These are phyloP conservation scores for Phaeosphaeriaceae sp. DNA, from an alignment of 2,329 filamentous ascomycete genomes.

Conservation along the genomic window DNA sequence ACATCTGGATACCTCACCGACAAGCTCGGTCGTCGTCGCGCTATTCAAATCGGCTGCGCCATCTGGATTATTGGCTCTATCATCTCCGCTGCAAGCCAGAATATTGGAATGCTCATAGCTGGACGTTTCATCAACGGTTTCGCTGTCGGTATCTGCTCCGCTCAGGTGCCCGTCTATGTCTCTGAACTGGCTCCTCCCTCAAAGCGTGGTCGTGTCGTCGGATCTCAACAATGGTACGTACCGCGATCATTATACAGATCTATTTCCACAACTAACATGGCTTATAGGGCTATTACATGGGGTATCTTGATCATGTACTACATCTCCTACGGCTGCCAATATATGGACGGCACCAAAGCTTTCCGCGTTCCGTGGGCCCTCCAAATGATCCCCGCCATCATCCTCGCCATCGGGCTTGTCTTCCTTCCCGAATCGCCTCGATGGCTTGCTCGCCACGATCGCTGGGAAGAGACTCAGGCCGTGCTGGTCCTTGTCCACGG, in stretches of 20 bases:
- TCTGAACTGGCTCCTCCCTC: constrained; percentile 69
- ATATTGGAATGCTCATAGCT: constrained; percentile 74
- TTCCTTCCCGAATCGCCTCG: constrained; percentile 57
- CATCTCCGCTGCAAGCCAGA: constrained; percentile 69
- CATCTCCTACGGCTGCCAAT: constrained; percentile 48
- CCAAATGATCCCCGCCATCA: constrained; percentile 48
- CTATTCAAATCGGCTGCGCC: constrained; percentile 62
- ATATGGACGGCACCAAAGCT: constrained; percentile 38
- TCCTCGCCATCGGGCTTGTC: constrained; percentile 58
- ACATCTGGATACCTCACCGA: constrained; percentile 68
- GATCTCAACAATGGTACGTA: constrained; percentile 67
- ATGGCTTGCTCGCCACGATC: constrained; percentile 56
- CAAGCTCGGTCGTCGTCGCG: constrained; percentile 60
- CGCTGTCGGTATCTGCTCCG: constrained; percentile 76
- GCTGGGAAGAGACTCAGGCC: constrained; percentile 54
- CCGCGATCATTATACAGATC: background rate
- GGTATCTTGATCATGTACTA: constrained; percentile 54
- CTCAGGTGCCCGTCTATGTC: constrained; percentile 74
- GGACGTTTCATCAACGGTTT: constrained; percentile 77
- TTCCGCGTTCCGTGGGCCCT: constrained; percentile 50
- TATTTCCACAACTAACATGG: background rate
- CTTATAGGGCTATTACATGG: constrained; percentile 73
- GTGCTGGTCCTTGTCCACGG: constrained; percentile 55
- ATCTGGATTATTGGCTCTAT: constrained; percentile 67
- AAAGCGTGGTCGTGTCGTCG: constrained; percentile 71